Conservation (phyloP, 1,284 basidiomycete species). For the Leucoagaricus sp. region DNA sequence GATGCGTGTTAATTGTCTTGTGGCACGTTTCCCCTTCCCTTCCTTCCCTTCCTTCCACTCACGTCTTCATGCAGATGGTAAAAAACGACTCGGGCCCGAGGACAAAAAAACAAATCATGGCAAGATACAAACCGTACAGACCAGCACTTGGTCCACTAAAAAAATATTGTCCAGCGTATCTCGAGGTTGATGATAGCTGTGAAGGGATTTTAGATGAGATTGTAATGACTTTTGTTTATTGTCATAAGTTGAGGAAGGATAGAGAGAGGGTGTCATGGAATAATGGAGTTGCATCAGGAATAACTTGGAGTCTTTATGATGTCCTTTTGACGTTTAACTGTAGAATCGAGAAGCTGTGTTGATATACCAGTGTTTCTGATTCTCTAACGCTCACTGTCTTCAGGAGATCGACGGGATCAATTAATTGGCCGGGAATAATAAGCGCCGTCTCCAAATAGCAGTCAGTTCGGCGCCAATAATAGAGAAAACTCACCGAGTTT, state of each 20-base stretch:
- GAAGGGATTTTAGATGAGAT: slow-evolving; percentile 1
- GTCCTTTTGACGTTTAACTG: too few relatives aligned
- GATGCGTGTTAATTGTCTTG: slow-evolving; percentile 10
- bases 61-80: neutral
- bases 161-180: neutral
- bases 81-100: too few relatives aligned
- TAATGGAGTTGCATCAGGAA: too few relatives aligned
- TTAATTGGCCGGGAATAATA: too few relatives aligned
- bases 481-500: too few relatives aligned
- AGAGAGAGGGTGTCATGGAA: neutral
- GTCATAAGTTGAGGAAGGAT: slow-evolving; percentile 1
- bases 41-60: neutral
- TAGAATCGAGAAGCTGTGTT: too few relatives aligned
- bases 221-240: slow-evolving; percentile 2
- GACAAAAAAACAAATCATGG: neutral
- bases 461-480: too few relatives aligned
- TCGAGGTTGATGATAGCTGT: neutral
- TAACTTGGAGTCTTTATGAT: too few relatives aligned
- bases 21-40: slow-evolving; percentile 10
- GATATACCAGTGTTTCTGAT: too few relatives aligned
- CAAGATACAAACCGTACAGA: neutral
- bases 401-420: too few relatives aligned
- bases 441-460: too few relatives aligned
- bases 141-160: neutral
- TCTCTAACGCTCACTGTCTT: too few relatives aligned